These are phyloP conservation scores for Aspergillus glaucus DNA, from an alignment of 2,329 filamentous ascomycete genomes.

Conservation along the genomic window DNA sequence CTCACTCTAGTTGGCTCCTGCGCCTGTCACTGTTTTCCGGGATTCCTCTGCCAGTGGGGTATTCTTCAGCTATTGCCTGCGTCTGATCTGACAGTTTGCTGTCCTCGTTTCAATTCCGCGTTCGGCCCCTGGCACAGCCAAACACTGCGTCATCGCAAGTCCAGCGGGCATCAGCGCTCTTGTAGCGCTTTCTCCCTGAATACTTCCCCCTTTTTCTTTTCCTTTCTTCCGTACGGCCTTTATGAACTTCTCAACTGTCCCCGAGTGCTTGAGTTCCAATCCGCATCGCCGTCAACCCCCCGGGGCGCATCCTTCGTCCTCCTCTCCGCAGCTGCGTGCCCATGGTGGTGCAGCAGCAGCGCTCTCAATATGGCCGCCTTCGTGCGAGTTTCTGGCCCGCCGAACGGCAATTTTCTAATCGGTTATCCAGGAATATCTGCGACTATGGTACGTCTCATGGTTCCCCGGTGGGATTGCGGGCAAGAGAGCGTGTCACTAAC, in stretches of 20 bases:
- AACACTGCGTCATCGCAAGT: neutral
- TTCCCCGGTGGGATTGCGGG: too few species aligned
- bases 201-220: neutral
- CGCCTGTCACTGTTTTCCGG: neutral
- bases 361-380: constrained; percentile 61
- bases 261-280: constrained; percentile 15
- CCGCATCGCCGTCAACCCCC: constrained; percentile 21
- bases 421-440: constrained; percentile 97
- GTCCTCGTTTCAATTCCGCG: too few species aligned
- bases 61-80: neutral
- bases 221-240: constrained; percentile 4
- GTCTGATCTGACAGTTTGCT: neutral
- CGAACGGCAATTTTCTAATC: constrained; percentile 93
- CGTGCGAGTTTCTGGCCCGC: constrained; percentile 93
- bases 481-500: neutral
- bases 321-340: constrained; percentile 24
- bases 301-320: constrained; percentile 11
- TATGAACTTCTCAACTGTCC: constrained; percentile 22
- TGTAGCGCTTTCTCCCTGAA: neutral
- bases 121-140: neutral
- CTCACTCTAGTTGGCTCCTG: neutral
- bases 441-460: constrained; percentile 67
- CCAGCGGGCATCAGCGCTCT: neutral
- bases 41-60: too few species aligned
- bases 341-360: constrained; percentile 36